Evolutionary conservation across 768 basidiomycete genomes (phyloP).

Genomic region (Termitomyces sp.): DNA sequence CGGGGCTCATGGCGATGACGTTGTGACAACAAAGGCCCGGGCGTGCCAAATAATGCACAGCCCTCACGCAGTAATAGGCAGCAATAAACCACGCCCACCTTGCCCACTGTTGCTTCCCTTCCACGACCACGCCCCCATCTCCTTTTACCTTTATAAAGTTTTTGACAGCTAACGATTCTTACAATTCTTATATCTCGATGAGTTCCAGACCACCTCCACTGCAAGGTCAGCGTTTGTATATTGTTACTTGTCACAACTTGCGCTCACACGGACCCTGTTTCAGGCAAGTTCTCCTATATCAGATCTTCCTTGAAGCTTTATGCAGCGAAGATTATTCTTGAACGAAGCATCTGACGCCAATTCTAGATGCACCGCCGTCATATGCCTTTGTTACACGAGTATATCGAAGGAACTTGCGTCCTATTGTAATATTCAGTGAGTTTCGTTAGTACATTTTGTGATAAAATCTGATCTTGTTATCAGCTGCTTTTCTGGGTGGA

Average conservation of each 20-base stretch:
- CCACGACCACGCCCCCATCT: conserved; percentile 5
- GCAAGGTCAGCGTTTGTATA: conserved; percentile 28
- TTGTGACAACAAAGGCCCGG: not conserved
- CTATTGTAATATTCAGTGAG: conserved; percentile 49
- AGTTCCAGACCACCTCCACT: conserved; percentile 37
- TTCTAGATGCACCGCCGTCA: conserved; percentile 46
- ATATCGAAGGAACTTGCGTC: conserved; percentile 57
- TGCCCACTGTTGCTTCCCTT: conserved; percentile 7
- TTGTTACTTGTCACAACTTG: not conserved
- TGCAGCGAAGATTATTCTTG: not conserved
- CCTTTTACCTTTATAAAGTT: conserved; percentile 5
- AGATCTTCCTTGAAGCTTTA: not conserved
- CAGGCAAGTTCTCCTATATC: conserved; percentile 17
- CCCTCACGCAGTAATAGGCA: conserved; percentile 2
- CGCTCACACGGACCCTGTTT: conserved; percentile 7
- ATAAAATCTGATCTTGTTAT: not conserved
- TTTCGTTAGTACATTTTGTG: not conserved
- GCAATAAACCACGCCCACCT: conserved; percentile 3
- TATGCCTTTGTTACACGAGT: conserved; percentile 58
- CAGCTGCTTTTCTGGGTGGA: conserved; percentile 44
- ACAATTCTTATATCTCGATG: conserved; percentile 22
- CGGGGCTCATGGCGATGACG: not conserved
- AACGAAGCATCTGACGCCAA: not conserved
- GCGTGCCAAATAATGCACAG: conserved; percentile 16
- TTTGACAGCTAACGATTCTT: not conserved